Evolutionary conservation across 306 rosid genomes (phyloP).

Genomic region (Pyrus betulifolia): DNA sequence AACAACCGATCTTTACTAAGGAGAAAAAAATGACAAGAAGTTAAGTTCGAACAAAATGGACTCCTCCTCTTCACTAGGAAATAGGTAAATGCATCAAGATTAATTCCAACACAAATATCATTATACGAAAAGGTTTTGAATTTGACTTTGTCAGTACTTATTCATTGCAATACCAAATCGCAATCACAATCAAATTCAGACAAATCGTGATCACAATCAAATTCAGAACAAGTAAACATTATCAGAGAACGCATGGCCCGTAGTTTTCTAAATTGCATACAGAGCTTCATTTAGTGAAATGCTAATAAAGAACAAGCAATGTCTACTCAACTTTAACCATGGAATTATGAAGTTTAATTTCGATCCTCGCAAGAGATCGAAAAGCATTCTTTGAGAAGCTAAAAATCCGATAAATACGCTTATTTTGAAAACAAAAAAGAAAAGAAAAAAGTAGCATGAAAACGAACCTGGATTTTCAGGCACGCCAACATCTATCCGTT

Average conservation of each 20-base stretch:
- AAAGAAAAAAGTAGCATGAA: not conserved
- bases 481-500: constrained; percentile 70
- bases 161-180: not conserved
- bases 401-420: not conserved
- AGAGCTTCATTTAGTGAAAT: not conserved
- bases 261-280: not conserved
- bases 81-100: not conserved
- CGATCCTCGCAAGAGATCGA: not conserved
- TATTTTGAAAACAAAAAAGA: not conserved
- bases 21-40: not conserved
- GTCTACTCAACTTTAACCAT: not conserved
- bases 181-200: not conserved
- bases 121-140: not conserved
- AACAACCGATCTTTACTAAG: not conserved
- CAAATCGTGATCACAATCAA: not conserved
- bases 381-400: not conserved
- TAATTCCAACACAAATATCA: not conserved
- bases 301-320: not conserved
- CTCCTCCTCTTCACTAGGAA: not conserved
- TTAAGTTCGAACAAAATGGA: not conserved
- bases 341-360: not conserved
- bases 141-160: not conserved
- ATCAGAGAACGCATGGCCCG: not conserved
- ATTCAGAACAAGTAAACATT: not conserved
- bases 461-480: constrained; percentile 57